Percentiles rank a stretch among this genome's conserved stretches.
Evolutionary conservation across 768 basidiomycete genomes (phyloP).

Genomic region (Kwoniella sp.): DNA sequence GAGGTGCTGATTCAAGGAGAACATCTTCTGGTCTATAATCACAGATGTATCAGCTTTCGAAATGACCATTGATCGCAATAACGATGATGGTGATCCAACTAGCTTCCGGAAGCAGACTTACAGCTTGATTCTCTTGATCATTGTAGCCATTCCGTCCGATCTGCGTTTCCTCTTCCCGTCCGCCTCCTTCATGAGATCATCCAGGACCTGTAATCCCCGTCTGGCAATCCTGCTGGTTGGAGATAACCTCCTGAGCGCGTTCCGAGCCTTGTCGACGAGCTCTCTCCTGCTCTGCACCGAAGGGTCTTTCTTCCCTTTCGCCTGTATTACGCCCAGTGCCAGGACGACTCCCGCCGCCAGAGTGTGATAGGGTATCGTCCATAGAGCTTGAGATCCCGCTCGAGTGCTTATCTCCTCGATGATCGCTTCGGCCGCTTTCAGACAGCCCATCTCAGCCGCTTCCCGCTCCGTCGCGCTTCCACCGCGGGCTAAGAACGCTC

Average conservation of each 20-base stretch:
- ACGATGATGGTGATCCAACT: background rate
- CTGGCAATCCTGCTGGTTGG: conserved; percentile 31
- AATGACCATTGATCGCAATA: too few relatives aligned
- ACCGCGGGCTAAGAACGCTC: conserved; percentile 23
- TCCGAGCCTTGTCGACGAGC: conserved; percentile 17
- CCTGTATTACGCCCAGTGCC: conserved; percentile 28
- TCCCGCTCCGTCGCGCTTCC: conserved; percentile 7
- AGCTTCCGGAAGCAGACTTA: conserved; percentile 7
- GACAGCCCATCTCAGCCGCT: conserved; percentile 19
- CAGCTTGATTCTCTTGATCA: conserved; percentile 34
- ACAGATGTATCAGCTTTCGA: background rate
- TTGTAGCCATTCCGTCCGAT: conserved; percentile 14
- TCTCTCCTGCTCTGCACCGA: conserved; percentile 6
- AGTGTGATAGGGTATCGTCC: conserved; percentile 36
- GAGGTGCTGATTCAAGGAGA: conserved; percentile 8
- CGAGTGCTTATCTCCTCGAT: conserved; percentile 20
- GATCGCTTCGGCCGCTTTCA: conserved; percentile 23
- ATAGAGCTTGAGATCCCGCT: conserved; percentile 22
- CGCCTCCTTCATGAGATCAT: conserved; percentile 21
- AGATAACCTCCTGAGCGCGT: conserved; percentile 21
- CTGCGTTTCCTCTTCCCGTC: conserved; percentile 11
- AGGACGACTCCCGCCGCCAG: conserved; percentile 30
- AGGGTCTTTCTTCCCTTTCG: conserved; percentile 1
- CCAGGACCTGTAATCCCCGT: conserved; percentile 26
- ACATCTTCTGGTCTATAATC: conserved; percentile 6